Conservation (phyloP, 2,329 filamentous ascomycete species). For the Neopestalotiopsis sp. region DNA sequence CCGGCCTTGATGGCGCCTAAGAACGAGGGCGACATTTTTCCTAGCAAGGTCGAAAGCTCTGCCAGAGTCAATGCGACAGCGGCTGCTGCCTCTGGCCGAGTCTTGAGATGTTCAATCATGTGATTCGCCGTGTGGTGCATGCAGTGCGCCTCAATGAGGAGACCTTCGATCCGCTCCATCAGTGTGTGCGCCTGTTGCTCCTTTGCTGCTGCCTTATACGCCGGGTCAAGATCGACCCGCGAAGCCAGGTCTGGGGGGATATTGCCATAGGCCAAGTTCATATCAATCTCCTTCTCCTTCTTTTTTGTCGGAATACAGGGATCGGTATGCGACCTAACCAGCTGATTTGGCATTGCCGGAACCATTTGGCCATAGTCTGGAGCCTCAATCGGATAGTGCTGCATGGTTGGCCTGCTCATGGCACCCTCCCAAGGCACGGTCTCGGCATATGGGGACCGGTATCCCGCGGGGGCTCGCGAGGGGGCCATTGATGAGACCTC, state of each 20-base stretch:
- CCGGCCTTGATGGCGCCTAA: slow-evolving; percentile 77
- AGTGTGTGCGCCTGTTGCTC: slow-evolving; percentile 58
- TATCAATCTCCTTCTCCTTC: slow-evolving; percentile 70
- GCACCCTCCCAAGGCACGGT: slow-evolving; percentile 50
- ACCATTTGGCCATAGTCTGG: slow-evolving; percentile 23
- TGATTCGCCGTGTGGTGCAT: slow-evolving; percentile 82
- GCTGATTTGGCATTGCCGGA: slow-evolving; percentile 9
- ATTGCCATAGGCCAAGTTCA: slow-evolving; percentile 90
- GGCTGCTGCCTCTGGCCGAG: slow-evolving; percentile 84
- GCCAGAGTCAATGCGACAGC: slow-evolving; percentile 92
- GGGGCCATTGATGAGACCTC: slow-evolving; percentile 57
- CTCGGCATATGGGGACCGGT: slow-evolving; percentile 49
- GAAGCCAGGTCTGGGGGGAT: slow-evolving; percentile 70
- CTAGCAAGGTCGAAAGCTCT: slow-evolving; percentile 82
- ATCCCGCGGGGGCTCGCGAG: slow-evolving; percentile 45
- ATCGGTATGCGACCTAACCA: slow-evolving; percentile 45
- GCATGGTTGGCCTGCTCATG: slow-evolving; percentile 44
- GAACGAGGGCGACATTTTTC: slow-evolving; percentile 84
- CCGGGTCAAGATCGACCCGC: slow-evolving; percentile 42
- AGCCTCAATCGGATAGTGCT: slow-evolving; percentile 23
- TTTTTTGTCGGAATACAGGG: slow-evolving; percentile 39
- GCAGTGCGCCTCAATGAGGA: slow-evolving; percentile 89
- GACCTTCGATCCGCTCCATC: slow-evolving; percentile 74
- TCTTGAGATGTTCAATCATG: slow-evolving; percentile 80
- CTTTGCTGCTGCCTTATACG: slow-evolving; percentile 63